Conservation (phyloP, 345 rosid species). For the Kandelia obovata region DNA sequence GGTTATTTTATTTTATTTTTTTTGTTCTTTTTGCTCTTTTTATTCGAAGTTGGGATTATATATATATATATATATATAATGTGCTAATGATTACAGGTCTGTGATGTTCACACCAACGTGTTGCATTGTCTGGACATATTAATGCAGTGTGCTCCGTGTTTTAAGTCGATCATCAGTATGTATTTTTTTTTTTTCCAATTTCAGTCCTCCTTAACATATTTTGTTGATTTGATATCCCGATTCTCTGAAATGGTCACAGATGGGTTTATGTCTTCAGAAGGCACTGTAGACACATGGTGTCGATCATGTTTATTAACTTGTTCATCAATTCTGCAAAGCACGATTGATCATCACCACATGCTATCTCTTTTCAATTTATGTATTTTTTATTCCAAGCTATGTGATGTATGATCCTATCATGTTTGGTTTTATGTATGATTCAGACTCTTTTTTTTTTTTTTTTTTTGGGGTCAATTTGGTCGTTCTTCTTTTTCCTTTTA, state of each 20-base stretch:
- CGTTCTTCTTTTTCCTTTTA: background rate
- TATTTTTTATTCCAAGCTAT: too few species aligned
- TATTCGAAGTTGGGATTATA: background rate
- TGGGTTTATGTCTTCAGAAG: too few species aligned
- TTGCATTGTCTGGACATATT: conserved; percentile 93
- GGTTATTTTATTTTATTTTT: background rate
- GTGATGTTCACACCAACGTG: conserved; percentile 95
- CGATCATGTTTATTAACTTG: too few species aligned
- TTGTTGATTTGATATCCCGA: background rate
- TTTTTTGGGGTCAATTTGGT: background rate
- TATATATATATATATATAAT: conserved; percentile 8
- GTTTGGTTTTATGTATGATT: background rate
- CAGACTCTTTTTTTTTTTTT: too few species aligned
- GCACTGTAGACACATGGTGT: too few species aligned
- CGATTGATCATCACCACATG: too few species aligned
- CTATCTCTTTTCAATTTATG: too few species aligned
- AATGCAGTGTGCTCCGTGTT: conserved; percentile 96
- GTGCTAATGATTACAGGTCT: conserved; percentile 48
- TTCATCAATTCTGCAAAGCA: too few species aligned
- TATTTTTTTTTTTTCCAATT: background rate
- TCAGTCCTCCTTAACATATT: too few species aligned
- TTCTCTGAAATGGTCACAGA: background rate
- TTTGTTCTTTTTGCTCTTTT: conserved; percentile 11
- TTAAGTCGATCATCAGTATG: conserved; percentile 83
- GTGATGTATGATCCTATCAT: background rate